Base-by-base conservation (phyloP, 345 rosid species). In the Odontarrhena argentea region DNA sequence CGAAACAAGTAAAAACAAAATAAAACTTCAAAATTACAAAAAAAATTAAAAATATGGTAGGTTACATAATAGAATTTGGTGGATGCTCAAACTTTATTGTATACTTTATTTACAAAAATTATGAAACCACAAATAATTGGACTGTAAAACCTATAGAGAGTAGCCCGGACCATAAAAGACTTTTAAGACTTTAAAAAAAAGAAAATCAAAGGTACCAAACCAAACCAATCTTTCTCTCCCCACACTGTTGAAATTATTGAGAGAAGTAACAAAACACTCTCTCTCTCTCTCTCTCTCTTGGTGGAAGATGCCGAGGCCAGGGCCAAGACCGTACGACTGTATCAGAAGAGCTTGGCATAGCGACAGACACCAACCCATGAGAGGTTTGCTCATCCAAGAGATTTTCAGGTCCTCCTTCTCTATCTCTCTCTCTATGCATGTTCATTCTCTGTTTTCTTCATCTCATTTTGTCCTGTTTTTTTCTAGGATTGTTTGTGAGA, bases 341-440 rank as follows among this genome's bases (percentile, higher is more conserved):
- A 89, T 91, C 25, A 81, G 87, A 74, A 78, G 96, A 77, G 96
- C 91, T 73, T 94, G 99, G 97, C 99, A 94, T 77, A 94, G 97
- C 69, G 99, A 91, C 14, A 83, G 85, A 56, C 96, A 88, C 86
- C 89, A 83, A 66, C 91, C 97, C 78, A 80, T 88, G 72, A 77
- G 97, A 68, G 99, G 96, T 68, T 85, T 91, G 68, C 82, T 88
- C 79, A 85, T 91, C 74, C 92, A 83, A 72, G 91, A 94, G 70
- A 94, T 94, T 80, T 94, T 91, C 82, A 94, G 96, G 98, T 64
- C 56, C 42, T 14, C 13, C 38, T 5, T 56, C 36, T 36, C 12
- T 34, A 3, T 26, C 47, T 60, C 10, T 38, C 35, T 11, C 4
- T 7, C 30, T 51, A 46, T 70, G 68, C 68, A 54, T 70, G 58